Evolutionary conservation across 805 yeast genomes (phyloP).

Genomic region (Lipomyces yamadae): DNA sequence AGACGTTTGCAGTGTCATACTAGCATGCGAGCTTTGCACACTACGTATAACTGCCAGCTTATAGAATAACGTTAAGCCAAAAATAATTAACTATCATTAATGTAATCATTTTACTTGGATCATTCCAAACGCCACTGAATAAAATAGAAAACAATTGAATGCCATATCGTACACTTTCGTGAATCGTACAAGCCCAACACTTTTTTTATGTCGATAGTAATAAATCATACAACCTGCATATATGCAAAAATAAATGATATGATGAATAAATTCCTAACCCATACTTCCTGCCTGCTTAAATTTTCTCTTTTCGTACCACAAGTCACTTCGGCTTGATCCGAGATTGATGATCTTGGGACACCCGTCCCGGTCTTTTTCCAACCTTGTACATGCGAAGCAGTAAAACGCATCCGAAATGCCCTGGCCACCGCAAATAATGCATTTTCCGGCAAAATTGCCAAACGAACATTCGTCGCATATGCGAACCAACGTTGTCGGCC

Average conservation of each 20-base stretch:
- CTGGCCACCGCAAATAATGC: slow-evolving; percentile 75
- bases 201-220: too few species aligned
- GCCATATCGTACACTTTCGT: not conserved
- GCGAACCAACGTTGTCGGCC: slow-evolving; percentile 67
- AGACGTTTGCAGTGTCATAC: too few species aligned
- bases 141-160: too few species aligned
- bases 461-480: slow-evolving; percentile 86
- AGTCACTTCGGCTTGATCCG: slow-evolving; percentile 75
- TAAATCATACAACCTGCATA: too few species aligned
- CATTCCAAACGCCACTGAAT: too few species aligned
- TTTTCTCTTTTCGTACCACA: slow-evolving; percentile 62
- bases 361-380: slow-evolving; percentile 86
- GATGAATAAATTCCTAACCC: slow-evolving; percentile 1
- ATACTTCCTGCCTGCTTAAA: slow-evolving; percentile 21
- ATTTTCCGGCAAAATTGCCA: slow-evolving; percentile 65
- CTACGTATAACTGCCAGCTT: too few species aligned
- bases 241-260: not conserved
- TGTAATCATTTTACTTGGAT: too few species aligned
- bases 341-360: slow-evolving; percentile 84
- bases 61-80: too few species aligned
- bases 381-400: slow-evolving; percentile 80
- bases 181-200: not conserved
- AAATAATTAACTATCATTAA: too few species aligned
- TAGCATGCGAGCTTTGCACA: too few species aligned
- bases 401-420: slow-evolving; percentile 77